These are phyloP conservation scores for Leccinum subspadiceum DNA, from an alignment of 1,284 basidiomycete species.

Conservation along the genomic window DNA sequence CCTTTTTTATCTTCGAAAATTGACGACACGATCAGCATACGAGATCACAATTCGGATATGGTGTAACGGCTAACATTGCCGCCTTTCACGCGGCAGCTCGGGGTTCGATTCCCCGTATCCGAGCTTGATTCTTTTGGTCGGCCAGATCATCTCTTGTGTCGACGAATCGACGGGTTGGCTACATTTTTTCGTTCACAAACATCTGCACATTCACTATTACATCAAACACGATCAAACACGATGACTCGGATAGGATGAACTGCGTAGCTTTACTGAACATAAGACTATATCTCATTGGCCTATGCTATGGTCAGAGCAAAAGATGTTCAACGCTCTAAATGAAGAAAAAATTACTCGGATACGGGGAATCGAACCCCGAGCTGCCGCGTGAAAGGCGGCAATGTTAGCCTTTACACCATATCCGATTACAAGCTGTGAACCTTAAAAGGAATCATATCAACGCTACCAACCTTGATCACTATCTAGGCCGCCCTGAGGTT, in stretches of 20 bases:
- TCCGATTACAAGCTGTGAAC: constrained; percentile 32
- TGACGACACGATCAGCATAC: not conserved
- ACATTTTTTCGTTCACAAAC: not conserved
- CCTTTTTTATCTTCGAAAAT: not conserved
- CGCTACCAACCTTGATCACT: not conserved
- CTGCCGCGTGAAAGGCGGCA: constrained; percentile 67
- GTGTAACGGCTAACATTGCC: constrained; percentile 74
- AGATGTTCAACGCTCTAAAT: not conserved
- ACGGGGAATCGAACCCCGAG: constrained; percentile 63
- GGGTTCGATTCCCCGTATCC: constrained; percentile 60
- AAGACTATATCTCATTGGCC: too few relatives aligned
- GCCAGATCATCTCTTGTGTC: not conserved
- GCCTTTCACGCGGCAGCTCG: constrained; percentile 66
- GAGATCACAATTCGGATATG: constrained; percentile 44
- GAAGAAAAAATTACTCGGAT: constrained; percentile 37
- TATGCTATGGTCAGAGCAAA: not conserved
- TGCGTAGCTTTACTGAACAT: not conserved
- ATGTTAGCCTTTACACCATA: constrained; percentile 76
- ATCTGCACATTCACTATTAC: not conserved
- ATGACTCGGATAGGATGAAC: not conserved
- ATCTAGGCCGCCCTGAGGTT: not conserved
- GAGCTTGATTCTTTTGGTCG: constrained; percentile 22
- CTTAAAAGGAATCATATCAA: not conserved
- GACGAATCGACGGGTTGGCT: not conserved
- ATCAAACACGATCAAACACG: not conserved